Percentiles rank a stretch among this genome's conserved stretches.
These are phyloP conservation scores for Gynandropsis gynandra DNA, from an alignment of 345 rosid genomes.

Conservation along the genomic window DNA sequence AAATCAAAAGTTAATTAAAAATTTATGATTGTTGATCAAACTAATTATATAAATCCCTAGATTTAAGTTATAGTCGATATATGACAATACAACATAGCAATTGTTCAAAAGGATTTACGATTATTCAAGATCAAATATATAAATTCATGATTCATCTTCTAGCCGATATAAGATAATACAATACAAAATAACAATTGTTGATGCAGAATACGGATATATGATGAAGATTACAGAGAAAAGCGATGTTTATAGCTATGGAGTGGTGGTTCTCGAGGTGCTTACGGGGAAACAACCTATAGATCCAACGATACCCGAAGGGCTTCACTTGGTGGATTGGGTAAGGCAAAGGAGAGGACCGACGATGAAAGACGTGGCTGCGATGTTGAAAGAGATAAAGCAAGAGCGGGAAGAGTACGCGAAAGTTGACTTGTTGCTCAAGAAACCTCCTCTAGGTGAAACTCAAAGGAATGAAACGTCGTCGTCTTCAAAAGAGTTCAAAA, in stretches of 20 bases:
- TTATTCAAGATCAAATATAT: no score
- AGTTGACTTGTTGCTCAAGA: constrained; percentile 64
- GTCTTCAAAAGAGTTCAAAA: constrained; percentile 45
- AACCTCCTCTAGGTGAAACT: constrained; percentile 46
- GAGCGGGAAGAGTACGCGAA: constrained; percentile 77
- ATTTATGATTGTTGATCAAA: no score
- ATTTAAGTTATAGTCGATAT: no score
- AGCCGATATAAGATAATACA: no score
- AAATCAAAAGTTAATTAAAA: no score
- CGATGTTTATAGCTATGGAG: constrained; percentile 91
- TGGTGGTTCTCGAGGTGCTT: constrained; percentile 74
- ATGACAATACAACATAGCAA: no score
- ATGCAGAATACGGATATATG: constrained; percentile 82
- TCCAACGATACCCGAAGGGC: constrained; percentile 82
- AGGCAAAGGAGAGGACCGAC: constrained; percentile 65
- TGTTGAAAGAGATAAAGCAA: constrained; percentile 89
- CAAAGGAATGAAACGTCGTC: constrained; percentile 30
- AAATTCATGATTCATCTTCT: no score
- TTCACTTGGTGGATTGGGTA: constrained; percentile 85
- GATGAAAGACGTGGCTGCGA: constrained; percentile 90
- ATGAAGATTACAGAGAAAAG: constrained; percentile 97
- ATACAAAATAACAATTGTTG: not conserved
- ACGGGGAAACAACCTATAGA: constrained; percentile 94
- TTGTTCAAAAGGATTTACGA: no score
- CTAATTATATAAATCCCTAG: not conserved